Evolutionary conservation across 2,329 filamentous ascomycete genomes (phyloP).

Genomic region (Claviceps humidiphila): DNA sequence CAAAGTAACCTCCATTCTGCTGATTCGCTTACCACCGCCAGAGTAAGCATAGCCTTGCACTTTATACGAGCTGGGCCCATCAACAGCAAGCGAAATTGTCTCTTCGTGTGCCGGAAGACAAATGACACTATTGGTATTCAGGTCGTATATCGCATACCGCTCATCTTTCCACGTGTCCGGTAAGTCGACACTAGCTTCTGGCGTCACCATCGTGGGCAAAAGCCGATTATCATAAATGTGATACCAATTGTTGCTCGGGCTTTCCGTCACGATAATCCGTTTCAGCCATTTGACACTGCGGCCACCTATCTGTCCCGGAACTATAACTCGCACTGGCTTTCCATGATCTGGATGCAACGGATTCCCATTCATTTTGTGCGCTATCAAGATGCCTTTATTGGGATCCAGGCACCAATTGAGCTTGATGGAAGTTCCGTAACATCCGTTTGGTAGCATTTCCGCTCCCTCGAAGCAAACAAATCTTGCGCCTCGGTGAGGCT

Average conservation of each 20-base stretch:
- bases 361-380: constrained; percentile 85
- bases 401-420: constrained; percentile 79
- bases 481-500: constrained; percentile 54
- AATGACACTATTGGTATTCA: constrained; percentile 75
- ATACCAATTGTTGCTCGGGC: constrained; percentile 86
- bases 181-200: constrained; percentile 63
- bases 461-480: constrained; percentile 89
- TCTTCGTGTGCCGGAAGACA: constrained; percentile 73
- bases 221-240: constrained; percentile 91
- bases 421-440: constrained; percentile 79
- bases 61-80: constrained; percentile 42
- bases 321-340: constrained; percentile 66
- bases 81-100: constrained; percentile 34
- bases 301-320: constrained; percentile 85
- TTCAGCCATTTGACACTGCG: constrained; percentile 90
- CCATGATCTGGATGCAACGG: constrained; percentile 71
- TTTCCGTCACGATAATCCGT: constrained; percentile 61
- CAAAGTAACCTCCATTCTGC: constrained; percentile 68
- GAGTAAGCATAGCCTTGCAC: constrained; percentile 77
- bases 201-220: constrained; percentile 71
- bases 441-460: constrained; percentile 76
- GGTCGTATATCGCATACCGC: constrained; percentile 82
- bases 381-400: constrained; percentile 73
- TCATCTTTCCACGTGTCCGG: constrained; percentile 77
- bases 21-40: constrained; percentile 73